phyloP scores from a whole-genome alignment of 257 asterid species.

The Echites panduratus region DNA sequence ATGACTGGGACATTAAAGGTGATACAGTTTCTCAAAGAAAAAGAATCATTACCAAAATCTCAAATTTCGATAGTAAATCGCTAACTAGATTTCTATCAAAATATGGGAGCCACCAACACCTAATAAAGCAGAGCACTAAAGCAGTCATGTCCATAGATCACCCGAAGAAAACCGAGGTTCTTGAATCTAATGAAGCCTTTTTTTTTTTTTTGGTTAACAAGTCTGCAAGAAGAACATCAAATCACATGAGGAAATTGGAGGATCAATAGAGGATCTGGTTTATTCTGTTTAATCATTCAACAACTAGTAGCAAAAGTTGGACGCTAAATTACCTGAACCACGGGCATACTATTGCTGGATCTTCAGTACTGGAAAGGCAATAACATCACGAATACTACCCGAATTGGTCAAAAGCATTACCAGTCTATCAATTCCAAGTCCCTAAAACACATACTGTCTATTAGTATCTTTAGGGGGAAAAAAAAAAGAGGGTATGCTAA shows the following conservation, averaged over 20 bases:
- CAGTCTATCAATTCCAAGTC: constrained; percentile 92
- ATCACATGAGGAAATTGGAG: neutral
- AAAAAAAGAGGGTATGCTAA: neutral
- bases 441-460: constrained; percentile 38
- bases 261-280: neutral
- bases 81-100: neutral
- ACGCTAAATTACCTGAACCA: neutral
- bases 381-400: constrained; percentile 83
- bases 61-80: neutral
- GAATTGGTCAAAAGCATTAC: constrained; percentile 84
- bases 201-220: neutral
- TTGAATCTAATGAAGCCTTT: neutral
- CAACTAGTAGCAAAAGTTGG: neutral
- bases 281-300: neutral
- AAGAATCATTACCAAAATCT: neutral
- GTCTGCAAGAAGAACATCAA: neutral
- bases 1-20: neutral
- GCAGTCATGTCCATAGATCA: neutral
- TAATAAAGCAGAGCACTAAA: neutral
- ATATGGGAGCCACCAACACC: neutral
- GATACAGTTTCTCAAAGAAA: neutral
- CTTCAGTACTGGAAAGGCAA: constrained; percentile 89
- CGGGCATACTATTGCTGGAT: constrained; percentile 34
- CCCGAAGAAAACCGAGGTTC: neutral
- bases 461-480: too few species aligned